These are phyloP conservation scores for Globisporangium solare DNA, from an alignment of 352 stramenopile species.

Conservation along the genomic window DNA sequence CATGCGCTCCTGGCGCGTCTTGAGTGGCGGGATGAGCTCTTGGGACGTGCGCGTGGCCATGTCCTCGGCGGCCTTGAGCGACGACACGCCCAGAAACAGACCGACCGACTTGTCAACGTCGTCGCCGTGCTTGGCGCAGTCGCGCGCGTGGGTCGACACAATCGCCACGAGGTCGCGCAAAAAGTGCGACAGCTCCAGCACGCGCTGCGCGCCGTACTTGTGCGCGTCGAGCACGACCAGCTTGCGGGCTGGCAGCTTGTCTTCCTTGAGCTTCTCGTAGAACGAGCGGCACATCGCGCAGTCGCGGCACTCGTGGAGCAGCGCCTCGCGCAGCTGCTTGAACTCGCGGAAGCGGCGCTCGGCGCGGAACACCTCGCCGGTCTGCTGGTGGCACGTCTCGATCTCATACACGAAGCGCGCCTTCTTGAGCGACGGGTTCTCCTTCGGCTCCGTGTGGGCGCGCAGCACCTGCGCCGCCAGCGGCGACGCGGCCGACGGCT, in stretches of 20 bases:
- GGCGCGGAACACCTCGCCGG: constrained; percentile 46
- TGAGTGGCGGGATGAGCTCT: constrained; percentile 28
- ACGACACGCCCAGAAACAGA: constrained; percentile 47
- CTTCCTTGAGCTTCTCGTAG: constrained; percentile 42
- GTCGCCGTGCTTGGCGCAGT: constrained; percentile 38
- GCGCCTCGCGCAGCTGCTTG: constrained; percentile 54
- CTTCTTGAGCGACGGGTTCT: constrained; percentile 43
- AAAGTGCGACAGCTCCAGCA: constrained; percentile 63
- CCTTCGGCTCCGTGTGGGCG: constrained; percentile 54
- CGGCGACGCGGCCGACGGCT: constrained; percentile 6
- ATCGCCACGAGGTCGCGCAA: constrained; percentile 47
- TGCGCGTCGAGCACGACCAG: constrained; percentile 52
- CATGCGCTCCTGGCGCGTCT: constrained; percentile 68
- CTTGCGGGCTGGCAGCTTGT: constrained; percentile 40
- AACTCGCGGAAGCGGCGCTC: constrained; percentile 66
- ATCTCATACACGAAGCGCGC: constrained; percentile 72
- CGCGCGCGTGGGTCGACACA: constrained; percentile 30
- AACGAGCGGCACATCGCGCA: constrained; percentile 46
- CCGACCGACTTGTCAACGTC: constrained; percentile 67
- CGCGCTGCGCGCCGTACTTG: constrained; percentile 53
- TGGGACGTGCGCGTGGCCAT: constrained; percentile 24
- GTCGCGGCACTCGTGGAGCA: constrained; percentile 50
- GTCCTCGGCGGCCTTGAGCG: constrained; percentile 41
- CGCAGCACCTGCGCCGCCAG: constrained; percentile 54
- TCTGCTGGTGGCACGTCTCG: constrained; percentile 59